A percentile compares a stretch with the other conserved stretches of the same genome.
Conservation (phyloP, 2,329 filamentous ascomycete genomes). For the Penicillium occitanis region DNA sequence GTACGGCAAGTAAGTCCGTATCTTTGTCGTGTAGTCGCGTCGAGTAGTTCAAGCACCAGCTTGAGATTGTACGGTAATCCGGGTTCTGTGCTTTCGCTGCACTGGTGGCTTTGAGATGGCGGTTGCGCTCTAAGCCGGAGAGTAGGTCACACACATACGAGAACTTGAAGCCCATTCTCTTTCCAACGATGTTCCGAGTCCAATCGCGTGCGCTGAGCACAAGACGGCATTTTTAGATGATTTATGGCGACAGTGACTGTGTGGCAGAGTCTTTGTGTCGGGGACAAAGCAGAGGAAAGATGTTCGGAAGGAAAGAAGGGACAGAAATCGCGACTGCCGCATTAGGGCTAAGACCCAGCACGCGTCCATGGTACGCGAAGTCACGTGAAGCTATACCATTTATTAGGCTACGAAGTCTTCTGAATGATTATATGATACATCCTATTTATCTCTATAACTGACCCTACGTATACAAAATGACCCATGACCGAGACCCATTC, state of each 20-base stretch:
- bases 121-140: conserved; percentile 60
- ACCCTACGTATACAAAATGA: neutral
- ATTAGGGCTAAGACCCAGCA: conserved; percentile 19
- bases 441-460: neutral
- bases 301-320: neutral
- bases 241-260: neutral
- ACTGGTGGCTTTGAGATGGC: conserved; percentile 36
- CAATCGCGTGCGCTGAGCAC: neutral
- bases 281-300: neutral
- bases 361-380: conserved; percentile 36
- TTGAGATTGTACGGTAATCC: conserved; percentile 50
- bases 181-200: conserved; percentile 5
- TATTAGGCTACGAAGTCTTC: neutral
- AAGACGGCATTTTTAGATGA: conserved; percentile 14
- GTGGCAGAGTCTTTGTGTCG: neutral
- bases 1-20: conserved; percentile 61
- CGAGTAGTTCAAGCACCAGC: conserved; percentile 70
- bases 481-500: neutral
- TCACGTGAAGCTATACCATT: conserved; percentile 30
- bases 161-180: conserved; percentile 57
- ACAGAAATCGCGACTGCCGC: conserved; percentile 8
- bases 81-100: conserved; percentile 31
- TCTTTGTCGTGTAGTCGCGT: conserved; percentile 56
- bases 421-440: neutral
- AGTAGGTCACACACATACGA: conserved; percentile 71